Evolutionary conservation across 2,329 filamentous ascomycete genomes (phyloP).

Genomic region (Fonsecaea erecta): DNA sequence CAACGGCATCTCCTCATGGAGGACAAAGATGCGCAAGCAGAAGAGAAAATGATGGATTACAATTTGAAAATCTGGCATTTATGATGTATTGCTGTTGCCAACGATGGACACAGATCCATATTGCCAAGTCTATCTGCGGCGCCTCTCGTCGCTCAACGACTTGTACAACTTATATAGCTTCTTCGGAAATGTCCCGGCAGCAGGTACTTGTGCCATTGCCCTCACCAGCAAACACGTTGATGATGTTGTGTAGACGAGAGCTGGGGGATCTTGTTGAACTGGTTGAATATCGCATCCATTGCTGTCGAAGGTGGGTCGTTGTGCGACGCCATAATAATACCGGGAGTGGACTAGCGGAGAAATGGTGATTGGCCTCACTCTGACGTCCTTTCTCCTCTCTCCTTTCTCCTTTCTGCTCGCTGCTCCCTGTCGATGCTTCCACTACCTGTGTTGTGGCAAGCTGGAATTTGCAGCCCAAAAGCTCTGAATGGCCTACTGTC

Average conservation of each 20-base stretch:
- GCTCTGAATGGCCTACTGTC: background rate
- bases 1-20: constrained; percentile 40
- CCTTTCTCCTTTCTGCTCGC: background rate
- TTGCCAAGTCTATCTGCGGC: background rate
- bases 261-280: background rate
- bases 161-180: background rate
- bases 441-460: background rate
- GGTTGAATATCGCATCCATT: no score
- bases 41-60: constrained; percentile 27
- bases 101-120: background rate
- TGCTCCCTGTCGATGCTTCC: background rate
- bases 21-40: constrained; percentile 21
- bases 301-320: background rate
- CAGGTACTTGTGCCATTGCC: background rate
- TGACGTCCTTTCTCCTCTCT: constrained; percentile 3
- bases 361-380: constrained; percentile 17
- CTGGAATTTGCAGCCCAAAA: background rate
- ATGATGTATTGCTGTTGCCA: background rate
- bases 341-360: constrained; percentile 4
- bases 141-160: background rate
- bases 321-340: constrained; percentile 14
- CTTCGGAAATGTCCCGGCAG: background rate
- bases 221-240: background rate
- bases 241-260: background rate
- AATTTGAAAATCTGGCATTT: constrained; percentile 33